phyloP scores from a whole-genome alignment of 129 eudicot genomes.

The Cynara cardunculus region DNA sequence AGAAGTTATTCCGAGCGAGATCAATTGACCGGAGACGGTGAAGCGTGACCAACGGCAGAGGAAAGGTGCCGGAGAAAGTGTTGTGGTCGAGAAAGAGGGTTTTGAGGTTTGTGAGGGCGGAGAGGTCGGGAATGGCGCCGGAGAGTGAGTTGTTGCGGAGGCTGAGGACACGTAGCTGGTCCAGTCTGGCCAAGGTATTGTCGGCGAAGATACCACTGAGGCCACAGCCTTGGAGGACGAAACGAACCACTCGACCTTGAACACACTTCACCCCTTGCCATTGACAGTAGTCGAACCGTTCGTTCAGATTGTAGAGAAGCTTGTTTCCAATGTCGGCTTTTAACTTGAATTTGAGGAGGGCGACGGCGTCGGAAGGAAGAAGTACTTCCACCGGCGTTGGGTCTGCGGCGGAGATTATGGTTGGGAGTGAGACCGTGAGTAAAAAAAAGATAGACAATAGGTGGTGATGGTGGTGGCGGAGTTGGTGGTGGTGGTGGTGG shows the following conservation, averaged over 20 bases:
- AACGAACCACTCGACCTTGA: conserved; percentile 70
- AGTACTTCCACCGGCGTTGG: conserved; percentile 16
- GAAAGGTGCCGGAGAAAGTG: conserved; percentile 65
- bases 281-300: conserved; percentile 71
- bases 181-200: conserved; percentile 50
- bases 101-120: conserved; percentile 61
- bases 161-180: conserved; percentile 81
- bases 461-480: conserved; percentile 32
- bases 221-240: conserved; percentile 37
- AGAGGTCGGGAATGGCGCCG: conserved; percentile 74
- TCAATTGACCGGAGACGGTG: conserved; percentile 55
- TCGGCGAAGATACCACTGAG: conserved; percentile 58
- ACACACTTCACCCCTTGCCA: conserved; percentile 90
- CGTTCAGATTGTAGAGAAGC: conserved; percentile 67
- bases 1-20: conserved; percentile 57
- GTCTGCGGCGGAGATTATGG: conserved; percentile 17
- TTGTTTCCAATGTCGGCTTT: conserved; percentile 63
- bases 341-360: conserved; percentile 63
- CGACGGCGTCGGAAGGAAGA: conserved; percentile 67
- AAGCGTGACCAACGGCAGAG: conserved; percentile 42
- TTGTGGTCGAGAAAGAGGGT: conserved; percentile 69
- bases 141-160: conserved; percentile 64
- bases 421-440: conserved; percentile 26
- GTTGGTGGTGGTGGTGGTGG: background rate
- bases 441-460: conserved; percentile 19